Evolutionary conservation across 2,329 filamentous ascomycete species (phyloP), one percentile per base, ranked within the genome.

Genomic region (Fonsecaea multimorphosa): DNA sequence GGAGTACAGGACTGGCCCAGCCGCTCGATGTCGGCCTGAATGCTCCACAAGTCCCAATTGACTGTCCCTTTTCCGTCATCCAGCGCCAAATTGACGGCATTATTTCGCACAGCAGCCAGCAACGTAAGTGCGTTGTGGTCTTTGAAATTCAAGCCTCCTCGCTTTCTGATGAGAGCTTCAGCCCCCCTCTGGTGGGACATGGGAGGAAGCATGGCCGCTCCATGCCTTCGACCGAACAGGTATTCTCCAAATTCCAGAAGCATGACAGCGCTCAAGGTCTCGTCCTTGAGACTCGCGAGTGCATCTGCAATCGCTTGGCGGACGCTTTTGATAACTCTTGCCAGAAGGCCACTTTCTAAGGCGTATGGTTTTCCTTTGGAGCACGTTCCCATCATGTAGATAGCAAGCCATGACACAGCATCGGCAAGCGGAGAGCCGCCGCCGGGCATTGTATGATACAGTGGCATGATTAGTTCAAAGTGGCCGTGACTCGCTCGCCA

Each of bases 341-440:
- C 27, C 4, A 54, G 6, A 7, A 54, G 27, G 8, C 27, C 16
- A n/a, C 27, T 11, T 54, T 54, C 22, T 16, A 54, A 31, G 14
- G 27, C 16, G 16, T 54, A 31, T 31, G 27, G 51, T 16, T 31
- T 54, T 8, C 51, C 51, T 31, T 16, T 31, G 14, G 6, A 22
- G 29, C 51, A 54, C 1, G 51, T 54, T 27, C 51, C 51, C 51
- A 54, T 54, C 51, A 54, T 54, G 16, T 27, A 31, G 16, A 31
- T 29, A 24, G 51, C 51, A n/a, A 54, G 51, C 51, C 51, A 54
- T 7, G 51, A 54, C 27, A 31, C 27, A 4, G 51, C 51, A 6
- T 27, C 5, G 9, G 22, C 27, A 29, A 54, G 51, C 7, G 51
- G 51, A 5, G 51, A 54, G 51, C 31, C 51, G 9, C 31, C 51